phyloP scores from a whole-genome alignment of 2,329 filamentous ascomycete genomes.

The Raffaelea ambrosiae region DNA sequence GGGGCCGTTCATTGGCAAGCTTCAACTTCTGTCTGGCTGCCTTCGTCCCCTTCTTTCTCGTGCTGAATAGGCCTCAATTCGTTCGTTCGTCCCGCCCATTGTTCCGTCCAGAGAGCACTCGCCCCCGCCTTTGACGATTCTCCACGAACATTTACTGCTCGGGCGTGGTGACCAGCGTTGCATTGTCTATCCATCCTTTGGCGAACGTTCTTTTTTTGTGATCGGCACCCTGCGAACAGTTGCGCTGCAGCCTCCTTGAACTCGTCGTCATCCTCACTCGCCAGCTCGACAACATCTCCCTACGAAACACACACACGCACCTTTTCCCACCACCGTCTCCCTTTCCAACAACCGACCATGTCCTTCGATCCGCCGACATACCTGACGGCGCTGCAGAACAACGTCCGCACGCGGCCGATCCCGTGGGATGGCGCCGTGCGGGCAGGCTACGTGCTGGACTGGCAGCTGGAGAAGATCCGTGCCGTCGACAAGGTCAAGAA shows the following conservation, averaged over 20 bases:
- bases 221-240: too few relatives aligned
- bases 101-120: too few relatives aligned
- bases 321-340: neutral
- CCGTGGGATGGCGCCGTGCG: slow-evolving; percentile 96
- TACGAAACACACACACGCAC: too few relatives aligned
- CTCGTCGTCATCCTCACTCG: too few relatives aligned
- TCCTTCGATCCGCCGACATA: slow-evolving; percentile 89
- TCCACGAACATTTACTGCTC: slow-evolving; percentile 6
- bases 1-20: neutral
- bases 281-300: too few relatives aligned
- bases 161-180: neutral
- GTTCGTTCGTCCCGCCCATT: too few relatives aligned
- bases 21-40: too few relatives aligned
- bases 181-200: neutral
- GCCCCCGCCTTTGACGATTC: neutral
- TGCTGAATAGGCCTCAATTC: too few relatives aligned
- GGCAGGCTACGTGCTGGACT: slow-evolving; percentile 86
- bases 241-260: too few relatives aligned
- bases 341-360: slow-evolving; percentile 45
- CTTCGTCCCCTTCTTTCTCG: too few relatives aligned
- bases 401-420: slow-evolving; percentile 91
- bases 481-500: slow-evolving; percentile 94
- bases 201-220: too few relatives aligned
- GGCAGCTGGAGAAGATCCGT: slow-evolving; percentile 90
- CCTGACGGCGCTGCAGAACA: slow-evolving; percentile 79